Percentiles rank a stretch among this genome's conserved stretches.
Evolutionary conservation across 371 early-diverging fungal genomes (phyloP).

Genomic region (Mycotypha africana): DNA sequence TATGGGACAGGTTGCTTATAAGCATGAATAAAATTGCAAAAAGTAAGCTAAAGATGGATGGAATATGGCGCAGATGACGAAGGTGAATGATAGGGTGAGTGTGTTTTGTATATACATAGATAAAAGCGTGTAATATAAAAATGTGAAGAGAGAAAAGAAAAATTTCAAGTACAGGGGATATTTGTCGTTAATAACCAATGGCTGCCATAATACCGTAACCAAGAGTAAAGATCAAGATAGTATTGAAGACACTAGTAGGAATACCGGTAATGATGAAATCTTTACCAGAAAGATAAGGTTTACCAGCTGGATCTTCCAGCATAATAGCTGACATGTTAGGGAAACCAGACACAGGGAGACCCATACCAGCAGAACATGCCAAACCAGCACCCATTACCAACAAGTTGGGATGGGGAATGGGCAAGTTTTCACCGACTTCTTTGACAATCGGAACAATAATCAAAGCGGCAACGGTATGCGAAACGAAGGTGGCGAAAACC

Average conservation of each 20-base stretch:
- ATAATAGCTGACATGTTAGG: slow-evolving; percentile 95
- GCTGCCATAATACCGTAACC: slow-evolving; percentile 63
- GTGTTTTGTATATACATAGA: too few species aligned
- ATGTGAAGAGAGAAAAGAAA: too few species aligned
- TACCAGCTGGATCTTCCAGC: slow-evolving; percentile 84
- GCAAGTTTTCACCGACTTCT: slow-evolving; percentile 60
- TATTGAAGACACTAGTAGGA: slow-evolving; percentile 65
- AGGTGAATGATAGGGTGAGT: too few species aligned
- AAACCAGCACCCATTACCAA: slow-evolving; percentile 71
- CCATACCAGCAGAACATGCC: slow-evolving; percentile 37
- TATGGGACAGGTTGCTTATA: too few species aligned
- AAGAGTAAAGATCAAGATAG: slow-evolving; percentile 59
- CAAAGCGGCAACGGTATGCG: slow-evolving; percentile 87
- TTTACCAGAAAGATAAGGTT: slow-evolving; percentile 69
- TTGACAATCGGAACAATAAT: slow-evolving; percentile 76
- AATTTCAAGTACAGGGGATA: too few species aligned
- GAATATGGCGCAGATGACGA: too few species aligned
- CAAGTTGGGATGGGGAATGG: slow-evolving; percentile 80
- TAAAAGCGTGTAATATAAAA: too few species aligned
- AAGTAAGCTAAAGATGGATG: too few species aligned
- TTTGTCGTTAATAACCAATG: slow-evolving; percentile 30
- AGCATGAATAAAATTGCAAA: too few species aligned
- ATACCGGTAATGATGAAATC: slow-evolving; percentile 86
- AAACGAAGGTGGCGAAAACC: slow-evolving; percentile 83
- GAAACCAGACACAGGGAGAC: slow-evolving; percentile 84